Conservation (phyloP, 2,329 filamentous ascomycete species). For the Podosphaera aphanis region DNA sequence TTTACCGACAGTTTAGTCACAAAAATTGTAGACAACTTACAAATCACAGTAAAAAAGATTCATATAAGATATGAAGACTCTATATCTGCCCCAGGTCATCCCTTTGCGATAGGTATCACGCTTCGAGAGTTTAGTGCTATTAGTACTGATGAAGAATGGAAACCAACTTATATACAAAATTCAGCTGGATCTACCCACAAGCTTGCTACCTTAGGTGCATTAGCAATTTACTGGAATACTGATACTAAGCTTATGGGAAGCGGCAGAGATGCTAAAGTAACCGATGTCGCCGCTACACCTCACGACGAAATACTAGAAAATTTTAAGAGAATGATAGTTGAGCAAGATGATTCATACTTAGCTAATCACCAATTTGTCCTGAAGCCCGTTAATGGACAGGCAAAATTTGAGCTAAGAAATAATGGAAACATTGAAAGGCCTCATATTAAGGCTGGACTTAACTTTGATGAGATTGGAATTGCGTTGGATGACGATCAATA, state of each 20-base stretch:
- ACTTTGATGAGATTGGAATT: slow-evolving; percentile 94
- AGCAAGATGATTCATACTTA: slow-evolving; percentile 31
- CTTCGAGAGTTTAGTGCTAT: slow-evolving; percentile 92
- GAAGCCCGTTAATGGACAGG: slow-evolving; percentile 83
- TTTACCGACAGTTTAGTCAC: slow-evolving; percentile 89
- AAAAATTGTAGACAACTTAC: slow-evolving; percentile 94
- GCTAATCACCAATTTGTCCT: slow-evolving; percentile 72
- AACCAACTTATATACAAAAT: slow-evolving; percentile 84
- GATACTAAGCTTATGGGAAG: slow-evolving; percentile 56
- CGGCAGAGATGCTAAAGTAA: slow-evolving; percentile 45
- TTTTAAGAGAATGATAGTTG: slow-evolving; percentile 61
- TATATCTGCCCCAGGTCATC: slow-evolving; percentile 80
- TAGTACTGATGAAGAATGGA: slow-evolving; percentile 87
- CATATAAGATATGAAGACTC: slow-evolving; percentile 96
- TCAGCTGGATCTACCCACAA: slow-evolving; percentile 71
- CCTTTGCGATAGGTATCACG: slow-evolving; percentile 78
- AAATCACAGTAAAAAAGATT: slow-evolving; percentile 95
- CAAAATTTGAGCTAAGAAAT: slow-evolving; percentile 88
- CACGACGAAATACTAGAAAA: slow-evolving; percentile 57
- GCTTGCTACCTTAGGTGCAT: slow-evolving; percentile 65
- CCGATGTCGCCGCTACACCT: slow-evolving; percentile 33
- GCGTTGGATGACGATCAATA: slow-evolving; percentile 97
- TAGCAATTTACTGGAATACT: slow-evolving; percentile 97
- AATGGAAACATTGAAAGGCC: slow-evolving; percentile 56
- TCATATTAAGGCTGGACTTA: slow-evolving; percentile 63